Conservation (phyloP, 306 rosid species). For the Carpinus viminea region DNA sequence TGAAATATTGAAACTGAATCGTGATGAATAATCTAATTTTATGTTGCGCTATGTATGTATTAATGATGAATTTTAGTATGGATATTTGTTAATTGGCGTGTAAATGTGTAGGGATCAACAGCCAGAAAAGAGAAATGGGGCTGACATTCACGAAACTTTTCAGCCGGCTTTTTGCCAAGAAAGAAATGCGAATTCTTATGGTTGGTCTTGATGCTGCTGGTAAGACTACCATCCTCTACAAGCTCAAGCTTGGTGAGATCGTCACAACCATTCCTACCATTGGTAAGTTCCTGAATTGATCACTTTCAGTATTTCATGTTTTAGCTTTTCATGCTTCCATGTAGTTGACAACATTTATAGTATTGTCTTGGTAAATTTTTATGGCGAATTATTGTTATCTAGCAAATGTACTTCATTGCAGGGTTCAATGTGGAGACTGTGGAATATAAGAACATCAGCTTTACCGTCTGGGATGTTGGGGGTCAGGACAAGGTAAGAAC, state of each 20-base stretch:
- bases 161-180: constrained; percentile 98
- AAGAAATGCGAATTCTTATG: constrained; percentile 99
- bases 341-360: not conserved
- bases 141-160: constrained; percentile 96
- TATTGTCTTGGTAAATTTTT: not conserved
- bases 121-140: constrained; percentile 75
- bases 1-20: constrained; percentile 5
- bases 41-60: not conserved
- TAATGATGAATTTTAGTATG: not conserved
- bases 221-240: constrained; percentile 98
- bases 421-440: constrained; percentile 99
- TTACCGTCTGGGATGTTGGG: constrained; percentile 99
- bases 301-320: not conserved
- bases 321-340: not conserved
- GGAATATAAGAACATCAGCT: constrained; percentile 98
- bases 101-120: constrained; percentile 45
- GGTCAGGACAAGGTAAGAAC: constrained; percentile 93
- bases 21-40: not conserved
- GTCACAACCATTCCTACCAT: constrained; percentile 98
- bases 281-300: constrained; percentile 55
- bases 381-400: not conserved
- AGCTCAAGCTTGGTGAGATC: constrained; percentile 99
- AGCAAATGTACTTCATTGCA: constrained; percentile 23
- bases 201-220: constrained; percentile 99
- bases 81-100: constrained; percentile 7